Evolutionary conservation across 345 rosid genomes (phyloP).

Genomic region (Triadica sebifera): DNA sequence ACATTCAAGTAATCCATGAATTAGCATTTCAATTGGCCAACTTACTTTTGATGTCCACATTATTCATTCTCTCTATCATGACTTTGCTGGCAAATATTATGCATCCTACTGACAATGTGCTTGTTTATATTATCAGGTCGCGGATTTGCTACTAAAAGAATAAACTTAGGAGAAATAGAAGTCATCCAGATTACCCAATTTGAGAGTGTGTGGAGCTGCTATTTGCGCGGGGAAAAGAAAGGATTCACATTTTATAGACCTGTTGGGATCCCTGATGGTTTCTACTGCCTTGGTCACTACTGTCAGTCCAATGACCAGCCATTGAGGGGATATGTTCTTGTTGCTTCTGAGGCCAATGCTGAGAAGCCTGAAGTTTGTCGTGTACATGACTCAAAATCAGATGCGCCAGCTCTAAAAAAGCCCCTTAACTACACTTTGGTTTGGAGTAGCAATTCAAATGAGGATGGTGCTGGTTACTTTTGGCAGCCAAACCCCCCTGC

Average conservation of each 20-base stretch:
- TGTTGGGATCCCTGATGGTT: conserved; percentile 60
- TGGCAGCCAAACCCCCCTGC: conserved; percentile 80
- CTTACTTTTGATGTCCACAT: not conserved
- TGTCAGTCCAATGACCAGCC: conserved; percentile 65
- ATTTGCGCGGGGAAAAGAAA: conserved; percentile 41
- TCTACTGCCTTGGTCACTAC: conserved; percentile 68
- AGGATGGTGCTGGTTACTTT: conserved; percentile 51
- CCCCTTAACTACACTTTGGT: conserved; percentile 58
- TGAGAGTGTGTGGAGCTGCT: conserved; percentile 62
- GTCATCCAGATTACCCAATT: conserved; percentile 58
- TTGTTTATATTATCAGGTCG: conserved; percentile 46
- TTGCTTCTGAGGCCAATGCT: conserved; percentile 39
- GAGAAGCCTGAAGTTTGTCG: conserved; percentile 13
- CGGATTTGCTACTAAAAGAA: conserved; percentile 65
- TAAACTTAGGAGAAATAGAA: conserved; percentile 66
- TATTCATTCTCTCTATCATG: not conserved
- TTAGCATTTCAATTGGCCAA: not conserved
- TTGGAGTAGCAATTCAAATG: conserved; percentile 46
- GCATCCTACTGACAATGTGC: conserved; percentile 10
- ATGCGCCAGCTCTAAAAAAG: conserved; percentile 48
- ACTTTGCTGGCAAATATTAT: not conserved
- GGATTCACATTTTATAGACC: conserved; percentile 67
- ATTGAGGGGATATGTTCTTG: conserved; percentile 72
- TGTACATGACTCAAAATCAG: conserved; percentile 13
- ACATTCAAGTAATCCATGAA: not conserved